Evolutionary conservation across 1,284 basidiomycete species (phyloP).

Genomic region (Athelia psychrophila): DNA sequence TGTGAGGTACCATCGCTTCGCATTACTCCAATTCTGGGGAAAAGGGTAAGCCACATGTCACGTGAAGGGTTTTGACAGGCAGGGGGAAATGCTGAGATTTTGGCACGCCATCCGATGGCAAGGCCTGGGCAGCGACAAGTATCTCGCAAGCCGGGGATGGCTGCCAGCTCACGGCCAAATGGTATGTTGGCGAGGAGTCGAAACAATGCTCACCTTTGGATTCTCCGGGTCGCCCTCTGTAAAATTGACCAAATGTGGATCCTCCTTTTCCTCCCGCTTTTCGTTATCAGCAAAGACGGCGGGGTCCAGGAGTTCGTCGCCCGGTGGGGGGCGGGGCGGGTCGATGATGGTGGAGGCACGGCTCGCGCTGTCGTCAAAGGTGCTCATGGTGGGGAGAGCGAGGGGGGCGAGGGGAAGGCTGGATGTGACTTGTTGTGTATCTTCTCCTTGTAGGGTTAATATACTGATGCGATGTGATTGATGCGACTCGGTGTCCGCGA

Average conservation of each 20-base stretch:
- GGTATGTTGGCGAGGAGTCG: too few species aligned
- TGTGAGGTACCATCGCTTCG: conserved; percentile 50
- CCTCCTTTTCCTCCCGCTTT: conserved; percentile 10
- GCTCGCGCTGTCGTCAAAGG: not conserved
- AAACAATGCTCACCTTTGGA: conserved; percentile 25
- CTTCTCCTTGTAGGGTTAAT: too few species aligned
- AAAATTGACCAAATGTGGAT: conserved; percentile 32
- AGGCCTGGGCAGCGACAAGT: too few species aligned
- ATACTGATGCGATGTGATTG: too few species aligned
- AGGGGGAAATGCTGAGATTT: not conserved
- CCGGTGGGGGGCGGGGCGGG: not conserved
- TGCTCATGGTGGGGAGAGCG: not conserved
- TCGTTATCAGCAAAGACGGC: conserved; percentile 1
- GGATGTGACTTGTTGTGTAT: too few species aligned
- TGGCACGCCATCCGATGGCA: too few species aligned
- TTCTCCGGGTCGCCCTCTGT: conserved; percentile 30
- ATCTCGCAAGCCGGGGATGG: too few species aligned
- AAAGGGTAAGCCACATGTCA: not conserved
- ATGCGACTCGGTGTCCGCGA: too few species aligned
- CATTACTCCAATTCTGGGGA: conserved; percentile 35
- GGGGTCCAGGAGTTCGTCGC: not conserved
- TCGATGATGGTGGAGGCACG: conserved; percentile 2
- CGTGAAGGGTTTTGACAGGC: not conserved
- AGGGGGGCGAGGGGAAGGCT: not conserved
- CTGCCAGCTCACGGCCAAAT: too few species aligned